Conservation (phyloP, 2,329 filamentous ascomycete species). For the Fusarium protoensiforme region DNA sequence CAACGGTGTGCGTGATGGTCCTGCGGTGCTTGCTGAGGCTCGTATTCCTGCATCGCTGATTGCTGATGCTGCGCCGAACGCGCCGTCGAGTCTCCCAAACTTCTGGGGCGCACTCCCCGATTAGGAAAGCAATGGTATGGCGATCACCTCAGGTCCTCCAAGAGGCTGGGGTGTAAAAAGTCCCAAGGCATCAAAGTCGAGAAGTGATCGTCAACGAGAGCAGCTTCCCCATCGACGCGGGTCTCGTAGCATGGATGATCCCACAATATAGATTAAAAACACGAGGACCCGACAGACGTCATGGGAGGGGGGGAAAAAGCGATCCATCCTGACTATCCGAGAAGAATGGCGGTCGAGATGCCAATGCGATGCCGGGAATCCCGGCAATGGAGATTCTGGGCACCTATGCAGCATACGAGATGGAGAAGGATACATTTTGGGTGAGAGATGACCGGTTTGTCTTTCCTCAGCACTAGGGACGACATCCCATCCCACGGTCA, state of each 20-base stretch:
- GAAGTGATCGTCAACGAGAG: conserved; percentile 8
- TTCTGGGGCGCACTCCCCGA: not conserved
- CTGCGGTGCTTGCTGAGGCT: conserved; percentile 2
- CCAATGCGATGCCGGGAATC: conserved; percentile 9
- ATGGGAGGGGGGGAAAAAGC: not conserved
- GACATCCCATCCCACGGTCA: not conserved
- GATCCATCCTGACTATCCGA: not conserved
- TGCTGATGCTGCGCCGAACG: conserved; percentile 10
- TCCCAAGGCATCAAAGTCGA: not conserved
- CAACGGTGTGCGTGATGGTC: not conserved
- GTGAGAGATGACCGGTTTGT: not conserved
- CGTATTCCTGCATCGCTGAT: conserved; percentile 31
- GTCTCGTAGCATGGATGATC: conserved; percentile 23
- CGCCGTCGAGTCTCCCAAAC: not conserved
- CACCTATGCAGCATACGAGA: conserved; percentile 7
- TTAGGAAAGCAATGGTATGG: conserved; percentile 10
- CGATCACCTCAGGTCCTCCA: conserved; percentile 20
- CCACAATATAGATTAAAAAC: conserved; percentile 10
- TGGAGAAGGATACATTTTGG: not conserved
- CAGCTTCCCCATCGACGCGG: not conserved
- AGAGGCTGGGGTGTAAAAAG: not conserved
- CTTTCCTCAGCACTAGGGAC: not conserved
- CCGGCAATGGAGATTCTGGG: conserved; percentile 7
- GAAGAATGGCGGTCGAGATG: conserved; percentile 1
- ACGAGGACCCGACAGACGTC: conserved; percentile 26